phyloP scores from a whole-genome alignment of 805 yeast genomes.

The Teunomyces stri region DNA sequence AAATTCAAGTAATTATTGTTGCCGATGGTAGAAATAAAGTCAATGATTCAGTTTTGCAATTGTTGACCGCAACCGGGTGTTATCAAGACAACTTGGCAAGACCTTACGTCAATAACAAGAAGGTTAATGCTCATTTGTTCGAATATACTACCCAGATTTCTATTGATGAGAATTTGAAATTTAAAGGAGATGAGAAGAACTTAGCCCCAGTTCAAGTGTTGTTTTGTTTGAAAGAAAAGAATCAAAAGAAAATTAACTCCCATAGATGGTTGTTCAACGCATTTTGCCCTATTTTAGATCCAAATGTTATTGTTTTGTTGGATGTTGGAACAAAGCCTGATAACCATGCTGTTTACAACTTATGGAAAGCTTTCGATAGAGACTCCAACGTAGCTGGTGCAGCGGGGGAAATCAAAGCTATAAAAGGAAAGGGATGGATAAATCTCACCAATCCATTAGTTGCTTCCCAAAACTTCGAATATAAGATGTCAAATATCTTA shows the following conservation, averaged over 20 bases:
- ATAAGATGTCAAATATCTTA: conserved; percentile 92
- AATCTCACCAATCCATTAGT: conserved; percentile 87
- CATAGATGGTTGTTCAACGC: conserved; percentile 98
- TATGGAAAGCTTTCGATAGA: conserved; percentile 96
- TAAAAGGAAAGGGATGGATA: conserved; percentile 86
- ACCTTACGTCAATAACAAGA: conserved; percentile 86
- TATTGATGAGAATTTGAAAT: conserved; percentile 81
- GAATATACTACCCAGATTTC: conserved; percentile 97
- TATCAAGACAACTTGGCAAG: conserved; percentile 98
- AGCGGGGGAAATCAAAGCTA: conserved; percentile 94
- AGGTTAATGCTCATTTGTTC: conserved; percentile 89
- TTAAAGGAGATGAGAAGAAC: conserved; percentile 86
- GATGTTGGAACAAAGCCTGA: conserved; percentile 99
- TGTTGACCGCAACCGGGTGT: conserved; percentile 91
- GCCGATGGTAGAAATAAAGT: conserved; percentile 95
- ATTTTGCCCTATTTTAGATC: conserved; percentile 86
- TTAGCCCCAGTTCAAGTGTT: conserved; percentile 92
- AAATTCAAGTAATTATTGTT: conserved; percentile 85
- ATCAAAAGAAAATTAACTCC: conserved; percentile 91
- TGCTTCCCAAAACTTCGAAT: conserved; percentile 95
- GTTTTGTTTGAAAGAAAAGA: conserved; percentile 89
- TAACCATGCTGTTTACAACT: conserved; percentile 78
- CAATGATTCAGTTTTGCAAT: conserved; percentile 78
- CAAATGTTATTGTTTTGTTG: conserved; percentile 81
- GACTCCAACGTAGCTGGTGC: conserved; percentile 99